Evolutionary conservation across 148 eudicot genomes (phyloP), one percentile per base, ranked within the genome.

Genomic region (Polygonum maritimum): DNA sequence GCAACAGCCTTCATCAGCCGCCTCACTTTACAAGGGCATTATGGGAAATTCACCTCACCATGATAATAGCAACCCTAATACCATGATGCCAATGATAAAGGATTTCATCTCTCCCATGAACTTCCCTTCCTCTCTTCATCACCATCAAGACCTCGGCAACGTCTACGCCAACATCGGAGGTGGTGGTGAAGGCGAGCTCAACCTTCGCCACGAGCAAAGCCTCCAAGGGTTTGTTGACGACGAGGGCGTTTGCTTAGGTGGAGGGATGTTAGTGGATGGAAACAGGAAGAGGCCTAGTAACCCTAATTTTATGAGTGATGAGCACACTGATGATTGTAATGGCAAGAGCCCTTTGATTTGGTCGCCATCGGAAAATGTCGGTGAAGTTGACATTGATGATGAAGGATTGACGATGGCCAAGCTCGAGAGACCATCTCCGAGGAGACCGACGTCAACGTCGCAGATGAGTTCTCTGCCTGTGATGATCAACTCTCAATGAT

Each of bases 81-180:
- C 79, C 14, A 18, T 47, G 38, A 78, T 82, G 7, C 78, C 75
- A 40, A 81, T 89, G 74, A 90, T 54, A 4, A 54, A 89, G 77
- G 98, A 88, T 74, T 88, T 85, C 70, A 87, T 84, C 12, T 77
- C 83, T 4, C 55, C 84, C 45, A 81, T 82, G 77, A 81, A 83
- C 69, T 31, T 67, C 40, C 86, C 90, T 67, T 93, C 95, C 1
- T 85, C 90, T n/a, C 86, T 91, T 48, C 94, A 92, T 79, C 92
- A 52, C n/a, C 58, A 54, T n/a, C 60, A 54, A 54, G 60, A 54
- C 8, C 26, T 54, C 60, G 19, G 86, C 62, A 91, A 94, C 84
- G 84, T 89, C 70, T 89, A 90, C 26, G 87, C 88, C 48, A 83
- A 44, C 12, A 81, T 45, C 19, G 47, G 74, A 39, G 67, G 75